Percentiles rank a stretch among this genome's conserved stretches.
Evolutionary conservation across 2,329 filamentous ascomycete species (phyloP).

Genomic region (Annulohypoxylon truncatum): DNA sequence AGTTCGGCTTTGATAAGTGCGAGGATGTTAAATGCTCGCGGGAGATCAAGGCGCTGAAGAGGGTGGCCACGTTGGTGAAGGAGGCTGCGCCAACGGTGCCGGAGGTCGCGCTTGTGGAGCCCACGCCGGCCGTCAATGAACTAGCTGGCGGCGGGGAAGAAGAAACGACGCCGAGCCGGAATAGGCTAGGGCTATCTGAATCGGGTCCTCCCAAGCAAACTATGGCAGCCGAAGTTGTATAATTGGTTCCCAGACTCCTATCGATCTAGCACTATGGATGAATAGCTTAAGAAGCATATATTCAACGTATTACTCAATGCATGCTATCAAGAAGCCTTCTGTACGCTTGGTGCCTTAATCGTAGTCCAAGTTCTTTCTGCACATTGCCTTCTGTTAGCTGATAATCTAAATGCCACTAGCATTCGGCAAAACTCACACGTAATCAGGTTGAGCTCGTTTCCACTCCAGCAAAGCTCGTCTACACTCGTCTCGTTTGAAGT

Average conservation of each 20-base stretch:
- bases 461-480: slow-evolving; percentile 1
- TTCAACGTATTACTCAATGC: neutral
- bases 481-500: slow-evolving; percentile 1
- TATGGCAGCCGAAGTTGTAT: neutral
- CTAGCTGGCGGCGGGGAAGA: neutral
- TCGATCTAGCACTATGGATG: neutral
- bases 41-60: neutral
- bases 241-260: neutral
- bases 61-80: neutral
- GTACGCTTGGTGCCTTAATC: neutral
- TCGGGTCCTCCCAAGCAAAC: neutral
- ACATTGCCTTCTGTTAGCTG: neutral
- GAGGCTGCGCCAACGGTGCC: neutral
- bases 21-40: neutral
- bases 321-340: too few species aligned
- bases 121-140: neutral
- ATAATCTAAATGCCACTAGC: neutral
- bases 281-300: neutral
- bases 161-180: neutral
- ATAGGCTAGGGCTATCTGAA: neutral
- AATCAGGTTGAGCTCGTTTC: slow-evolving; percentile 3
- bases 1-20: neutral
- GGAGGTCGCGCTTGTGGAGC: neutral
- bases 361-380: neutral
- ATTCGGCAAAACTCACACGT: neutral